Evolutionary conservation across 306 rosid species (phyloP).

Genomic region (Sphenostylis stenocarpa): DNA sequence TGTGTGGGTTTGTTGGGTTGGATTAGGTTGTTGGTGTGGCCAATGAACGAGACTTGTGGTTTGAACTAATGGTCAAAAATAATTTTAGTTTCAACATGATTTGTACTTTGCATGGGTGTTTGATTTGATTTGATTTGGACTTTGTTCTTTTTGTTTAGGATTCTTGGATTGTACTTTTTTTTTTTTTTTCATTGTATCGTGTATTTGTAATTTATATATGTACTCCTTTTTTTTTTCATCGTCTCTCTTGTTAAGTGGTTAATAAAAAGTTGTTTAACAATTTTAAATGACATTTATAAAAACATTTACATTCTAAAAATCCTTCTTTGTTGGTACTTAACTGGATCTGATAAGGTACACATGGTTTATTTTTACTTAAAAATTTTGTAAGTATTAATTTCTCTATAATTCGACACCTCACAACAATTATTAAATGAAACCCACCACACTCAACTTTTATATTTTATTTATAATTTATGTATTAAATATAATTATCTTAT

Average conservation of each 20-base stretch:
- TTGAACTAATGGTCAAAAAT: neutral
- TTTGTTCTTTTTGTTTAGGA: neutral
- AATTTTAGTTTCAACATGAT: neutral
- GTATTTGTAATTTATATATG: neutral
- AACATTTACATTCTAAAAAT: too few relatives aligned
- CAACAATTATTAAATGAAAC: too few relatives aligned
- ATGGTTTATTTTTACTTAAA: too few relatives aligned
- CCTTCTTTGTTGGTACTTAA: too few relatives aligned
- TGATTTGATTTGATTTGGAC: neutral
- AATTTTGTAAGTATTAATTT: too few relatives aligned
- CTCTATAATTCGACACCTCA: too few relatives aligned
- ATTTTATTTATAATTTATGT: too few relatives aligned
- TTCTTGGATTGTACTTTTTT: neutral
- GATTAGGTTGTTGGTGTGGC: constrained; percentile 10
- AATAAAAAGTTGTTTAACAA: neutral
- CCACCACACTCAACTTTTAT: too few relatives aligned
- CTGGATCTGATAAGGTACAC: too few relatives aligned
- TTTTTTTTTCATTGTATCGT: neutral
- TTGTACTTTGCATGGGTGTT: neutral
- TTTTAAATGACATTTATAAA: neutral
- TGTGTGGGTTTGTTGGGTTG: constrained; percentile 14
- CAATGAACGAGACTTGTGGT: neutral
- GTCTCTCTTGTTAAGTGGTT: neutral
- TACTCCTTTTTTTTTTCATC: neutral
- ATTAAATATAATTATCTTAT: too few relatives aligned